phyloP scores from a whole-genome alignment of 768 basidiomycete species.

The Mycena vulgaris region DNA sequence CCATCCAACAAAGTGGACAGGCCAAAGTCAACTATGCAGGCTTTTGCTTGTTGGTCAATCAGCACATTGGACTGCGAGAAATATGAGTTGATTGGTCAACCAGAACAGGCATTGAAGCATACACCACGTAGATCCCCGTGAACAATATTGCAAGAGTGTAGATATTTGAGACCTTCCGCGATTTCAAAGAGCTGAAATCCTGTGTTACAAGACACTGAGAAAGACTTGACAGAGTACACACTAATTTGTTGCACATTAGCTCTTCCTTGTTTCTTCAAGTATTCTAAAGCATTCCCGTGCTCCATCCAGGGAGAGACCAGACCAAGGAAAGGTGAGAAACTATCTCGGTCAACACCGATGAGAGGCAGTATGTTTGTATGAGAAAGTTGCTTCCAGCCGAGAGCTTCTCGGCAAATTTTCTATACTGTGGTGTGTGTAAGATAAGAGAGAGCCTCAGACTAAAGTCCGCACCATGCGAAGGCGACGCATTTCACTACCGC shows the following conservation, averaged over 20 bases:
- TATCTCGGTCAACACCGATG: slow-evolving; percentile 2
- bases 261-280: not conserved
- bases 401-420: slow-evolving; percentile 2
- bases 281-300: not conserved
- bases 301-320: slow-evolving; percentile 10
- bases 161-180: not conserved
- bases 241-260: not conserved
- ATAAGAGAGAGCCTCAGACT: not conserved
- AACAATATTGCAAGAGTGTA: not conserved
- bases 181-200: slow-evolving; percentile 10
- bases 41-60: not conserved
- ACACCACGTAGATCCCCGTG: slow-evolving; percentile 19
- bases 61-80: slow-evolving; percentile 4
- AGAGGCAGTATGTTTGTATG: not conserved
- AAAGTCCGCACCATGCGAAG: slow-evolving; percentile 1
- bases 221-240: not conserved
- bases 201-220: not conserved
- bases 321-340: not conserved
- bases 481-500: not conserved
- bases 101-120: not conserved
- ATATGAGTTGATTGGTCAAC: not conserved
- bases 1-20: not conserved
- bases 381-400: not conserved
- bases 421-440: not conserved
- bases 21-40: slow-evolving; percentile 9